phyloP scores from a whole-genome alignment of 2,329 filamentous ascomycete genomes.

The Juglanconis juglandina region DNA sequence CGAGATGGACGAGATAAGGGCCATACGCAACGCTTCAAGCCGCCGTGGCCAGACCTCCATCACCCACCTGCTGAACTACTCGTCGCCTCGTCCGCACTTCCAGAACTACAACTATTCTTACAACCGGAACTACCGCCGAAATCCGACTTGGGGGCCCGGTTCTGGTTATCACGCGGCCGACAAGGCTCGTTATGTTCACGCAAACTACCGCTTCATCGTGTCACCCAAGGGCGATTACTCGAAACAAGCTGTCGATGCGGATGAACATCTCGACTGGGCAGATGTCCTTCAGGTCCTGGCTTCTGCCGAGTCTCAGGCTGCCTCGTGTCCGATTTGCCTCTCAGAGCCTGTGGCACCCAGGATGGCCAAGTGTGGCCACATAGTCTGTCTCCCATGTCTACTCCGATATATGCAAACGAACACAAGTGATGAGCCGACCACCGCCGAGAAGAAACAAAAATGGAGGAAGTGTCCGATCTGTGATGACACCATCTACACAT shows the following conservation, averaged over 20 bases:
- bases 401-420: conserved; percentile 93
- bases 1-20: conserved; percentile 74
- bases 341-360: conserved; percentile 88
- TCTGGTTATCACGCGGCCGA: conserved; percentile 88
- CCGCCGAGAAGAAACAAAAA: conserved; percentile 46
- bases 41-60: conserved; percentile 95
- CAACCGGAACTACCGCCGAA: conserved; percentile 60
- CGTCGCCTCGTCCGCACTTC: conserved; percentile 69
- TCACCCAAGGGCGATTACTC: conserved; percentile 76
- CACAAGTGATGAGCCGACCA: conserved; percentile 62
- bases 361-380: conserved; percentile 96
- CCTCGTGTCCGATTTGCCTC: conserved; percentile 91
- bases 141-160: conserved; percentile 78
- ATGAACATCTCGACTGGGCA: conserved; percentile 86
- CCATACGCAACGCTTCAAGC: conserved; percentile 55
- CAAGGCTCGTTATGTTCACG: conserved; percentile 86
- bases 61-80: conserved; percentile 92
- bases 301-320: conserved; percentile 80
- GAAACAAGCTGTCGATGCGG: conserved; percentile 77
- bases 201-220: conserved; percentile 96
- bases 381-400: conserved; percentile 90
- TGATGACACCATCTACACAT: conserved; percentile 88
- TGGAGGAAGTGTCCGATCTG: conserved; percentile 98
- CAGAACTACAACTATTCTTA: conserved; percentile 49
- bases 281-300: conserved; percentile 88